phyloP scores from a whole-genome alignment of 2,329 filamentous ascomycete species.

The Apiospora kogelbergensis region DNA sequence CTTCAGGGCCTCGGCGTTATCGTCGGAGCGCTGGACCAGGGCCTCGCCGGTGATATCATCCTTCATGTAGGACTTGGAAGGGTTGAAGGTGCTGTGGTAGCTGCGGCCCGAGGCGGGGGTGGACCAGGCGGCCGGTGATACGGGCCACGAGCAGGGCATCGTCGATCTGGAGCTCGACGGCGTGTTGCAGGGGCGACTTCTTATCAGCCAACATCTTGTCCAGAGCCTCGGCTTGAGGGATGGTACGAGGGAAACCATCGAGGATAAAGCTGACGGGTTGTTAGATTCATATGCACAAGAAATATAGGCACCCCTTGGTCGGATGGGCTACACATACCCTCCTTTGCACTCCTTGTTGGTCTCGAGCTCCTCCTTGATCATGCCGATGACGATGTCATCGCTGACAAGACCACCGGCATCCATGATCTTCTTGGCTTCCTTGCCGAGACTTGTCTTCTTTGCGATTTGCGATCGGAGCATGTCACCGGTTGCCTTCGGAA shows the following conservation, averaged over 20 bases:
- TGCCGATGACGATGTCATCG: constrained; percentile 98
- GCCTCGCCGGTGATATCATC: constrained; percentile 97
- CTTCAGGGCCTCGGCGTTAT: constrained; percentile 93
- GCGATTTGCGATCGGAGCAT: constrained; percentile 98
- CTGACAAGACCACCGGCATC: constrained; percentile 95
- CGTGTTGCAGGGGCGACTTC: constrained; percentile 87
- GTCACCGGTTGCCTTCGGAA: constrained; percentile 83
- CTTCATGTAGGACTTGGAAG: constrained; percentile 89
- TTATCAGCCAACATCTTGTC: constrained; percentile 84
- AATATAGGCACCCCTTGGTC: neutral
- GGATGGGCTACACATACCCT: constrained; percentile 62
- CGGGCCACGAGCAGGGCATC: constrained; percentile 89
- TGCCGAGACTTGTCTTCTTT: constrained; percentile 91
- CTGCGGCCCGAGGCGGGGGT: constrained; percentile 95
- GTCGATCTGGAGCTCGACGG: constrained; percentile 95
- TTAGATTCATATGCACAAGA: neutral
- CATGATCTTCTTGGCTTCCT: constrained; percentile 99
- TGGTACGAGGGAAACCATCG: constrained; percentile 96
- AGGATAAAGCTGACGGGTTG: constrained; percentile 80
- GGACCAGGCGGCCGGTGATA: constrained; percentile 93
- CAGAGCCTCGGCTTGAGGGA: constrained; percentile 90
- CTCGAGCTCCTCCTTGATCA: constrained; percentile 98
- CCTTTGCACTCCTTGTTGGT: constrained; percentile 94
- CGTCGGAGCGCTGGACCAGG: constrained; percentile 91
- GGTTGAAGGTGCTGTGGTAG: constrained; percentile 99